Evolutionary conservation across 2,329 filamentous ascomycete species (phyloP).

Genomic region (Calonectria multiphialidica): DNA sequence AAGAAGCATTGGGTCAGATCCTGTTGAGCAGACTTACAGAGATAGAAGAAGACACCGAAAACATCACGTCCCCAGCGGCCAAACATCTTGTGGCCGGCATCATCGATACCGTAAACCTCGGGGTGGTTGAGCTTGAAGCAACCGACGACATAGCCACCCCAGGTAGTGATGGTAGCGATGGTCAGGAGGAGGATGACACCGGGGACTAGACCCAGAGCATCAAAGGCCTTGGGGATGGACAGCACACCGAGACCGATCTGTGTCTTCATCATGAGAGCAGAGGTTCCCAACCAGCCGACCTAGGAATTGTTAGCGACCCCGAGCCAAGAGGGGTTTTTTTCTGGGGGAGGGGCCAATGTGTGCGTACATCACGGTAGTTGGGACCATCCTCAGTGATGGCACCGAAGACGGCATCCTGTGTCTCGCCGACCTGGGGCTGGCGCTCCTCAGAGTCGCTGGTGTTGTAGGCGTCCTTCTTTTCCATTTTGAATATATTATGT

Average conservation of each 20-base stretch:
- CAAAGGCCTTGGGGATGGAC: slow-evolving; percentile 1
- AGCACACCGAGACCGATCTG: slow-evolving; percentile 4
- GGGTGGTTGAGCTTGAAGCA: slow-evolving; percentile 9
- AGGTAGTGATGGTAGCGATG: slow-evolving; percentile 1
- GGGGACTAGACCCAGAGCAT: slow-evolving; percentile 1
- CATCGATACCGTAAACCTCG: slow-evolving; percentile 5
- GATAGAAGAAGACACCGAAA: slow-evolving; percentile 1
- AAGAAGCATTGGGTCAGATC: background rate
- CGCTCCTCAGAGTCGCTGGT: slow-evolving; percentile 2
- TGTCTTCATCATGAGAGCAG: slow-evolving; percentile 1
- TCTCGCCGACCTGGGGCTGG: background rate
- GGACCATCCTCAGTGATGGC: slow-evolving; percentile 6
- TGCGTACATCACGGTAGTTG: slow-evolving; percentile 11
- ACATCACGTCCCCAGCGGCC: background rate
- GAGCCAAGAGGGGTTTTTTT: background rate
- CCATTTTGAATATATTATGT: slow-evolving; percentile 9
- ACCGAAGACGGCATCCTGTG: slow-evolving; percentile 8
- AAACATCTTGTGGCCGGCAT: slow-evolving; percentile 7
- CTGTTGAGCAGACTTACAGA: background rate
- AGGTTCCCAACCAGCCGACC: slow-evolving; percentile 5
- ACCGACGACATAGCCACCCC: slow-evolving; percentile 3
- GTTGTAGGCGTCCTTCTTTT: background rate
- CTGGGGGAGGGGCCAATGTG: background rate
- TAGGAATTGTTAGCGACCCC: background rate
- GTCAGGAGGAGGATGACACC: slow-evolving; percentile 4